Conservation (phyloP, 257 asterid species). For the Solanum ossicruentum region DNA sequence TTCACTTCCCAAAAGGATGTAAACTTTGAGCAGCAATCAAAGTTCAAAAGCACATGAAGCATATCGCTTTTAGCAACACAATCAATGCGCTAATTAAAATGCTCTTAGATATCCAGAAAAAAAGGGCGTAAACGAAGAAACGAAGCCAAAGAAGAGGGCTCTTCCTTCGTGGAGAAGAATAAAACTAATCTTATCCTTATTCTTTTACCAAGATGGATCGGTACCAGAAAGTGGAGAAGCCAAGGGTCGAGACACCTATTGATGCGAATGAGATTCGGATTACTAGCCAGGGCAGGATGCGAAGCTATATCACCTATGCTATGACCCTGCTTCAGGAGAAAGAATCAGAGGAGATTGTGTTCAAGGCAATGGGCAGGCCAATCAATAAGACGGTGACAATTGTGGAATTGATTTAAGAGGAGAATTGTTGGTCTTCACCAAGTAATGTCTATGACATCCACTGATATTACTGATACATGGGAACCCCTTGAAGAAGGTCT, state of each 20-base stretch:
- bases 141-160: slow-evolving; percentile 56
- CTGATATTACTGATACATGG: slow-evolving; percentile 91
- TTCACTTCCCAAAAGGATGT: neutral
- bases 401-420: slow-evolving; percentile 67
- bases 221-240: slow-evolving; percentile 63
- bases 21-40: neutral
- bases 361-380: slow-evolving; percentile 75
- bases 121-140: slow-evolving; percentile 32
- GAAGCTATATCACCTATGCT: slow-evolving; percentile 59
- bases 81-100: neutral
- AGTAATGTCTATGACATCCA: slow-evolving; percentile 67
- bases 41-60: neutral
- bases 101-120: neutral
- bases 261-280: slow-evolving; percentile 64
- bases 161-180: slow-evolving; percentile 12
- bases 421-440: slow-evolving; percentile 97
- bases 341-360: slow-evolving; percentile 45
- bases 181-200: neutral
- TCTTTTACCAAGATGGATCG: slow-evolving; percentile 40
- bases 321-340: slow-evolving; percentile 50
- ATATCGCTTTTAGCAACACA: neutral
- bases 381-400: slow-evolving; percentile 58
- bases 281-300: slow-evolving; percentile 68
- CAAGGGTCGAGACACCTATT: slow-evolving; percentile 45
- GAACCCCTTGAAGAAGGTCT: slow-evolving; percentile 99